phyloP scores from a whole-genome alignment of 2,329 filamentous ascomycete species.

The Harringtonia lauricola region DNA sequence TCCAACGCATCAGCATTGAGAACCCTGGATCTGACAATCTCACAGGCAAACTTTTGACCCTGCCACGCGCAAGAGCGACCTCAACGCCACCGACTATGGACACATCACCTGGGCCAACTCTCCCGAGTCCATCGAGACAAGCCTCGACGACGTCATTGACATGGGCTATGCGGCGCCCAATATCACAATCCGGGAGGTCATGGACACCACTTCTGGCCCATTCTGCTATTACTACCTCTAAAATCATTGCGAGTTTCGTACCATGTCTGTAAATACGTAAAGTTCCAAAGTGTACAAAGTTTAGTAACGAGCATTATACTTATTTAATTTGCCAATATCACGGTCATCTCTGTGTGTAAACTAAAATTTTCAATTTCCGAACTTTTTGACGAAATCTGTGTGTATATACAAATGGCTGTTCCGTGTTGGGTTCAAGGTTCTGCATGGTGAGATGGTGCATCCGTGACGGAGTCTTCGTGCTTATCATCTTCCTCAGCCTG shows the following conservation, averaged over 20 bases:
- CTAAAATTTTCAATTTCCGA: too few relatives aligned
- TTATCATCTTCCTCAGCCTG: not conserved
- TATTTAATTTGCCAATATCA: too few relatives aligned
- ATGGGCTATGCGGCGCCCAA: constrained; percentile 18
- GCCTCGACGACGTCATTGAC: constrained; percentile 17
- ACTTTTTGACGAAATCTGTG: too few relatives aligned
- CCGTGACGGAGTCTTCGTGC: not conserved
- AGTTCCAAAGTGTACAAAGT: too few relatives aligned
- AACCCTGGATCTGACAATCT: not conserved
- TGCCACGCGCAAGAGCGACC: constrained; percentile 13
- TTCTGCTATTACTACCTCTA: constrained; percentile 19
- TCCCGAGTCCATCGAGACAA: constrained; percentile 14
- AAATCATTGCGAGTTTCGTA: not conserved
- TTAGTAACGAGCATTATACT: too few relatives aligned
- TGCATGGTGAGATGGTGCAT: too few relatives aligned
- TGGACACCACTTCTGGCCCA: constrained; percentile 17
- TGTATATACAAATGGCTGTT: too few relatives aligned
- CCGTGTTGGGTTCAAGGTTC: too few relatives aligned
- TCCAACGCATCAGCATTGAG: too few relatives aligned
- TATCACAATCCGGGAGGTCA: constrained; percentile 16
- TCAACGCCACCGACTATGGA: constrained; percentile 17
- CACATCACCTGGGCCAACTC: constrained; percentile 19
- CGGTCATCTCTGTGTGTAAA: too few relatives aligned
- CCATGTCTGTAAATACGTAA: too few relatives aligned
- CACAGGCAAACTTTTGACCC: constrained; percentile 13